phyloP scores from a whole-genome alignment of 2,329 filamentous ascomycete genomes.

The Ilyonectria mors-panacis region DNA sequence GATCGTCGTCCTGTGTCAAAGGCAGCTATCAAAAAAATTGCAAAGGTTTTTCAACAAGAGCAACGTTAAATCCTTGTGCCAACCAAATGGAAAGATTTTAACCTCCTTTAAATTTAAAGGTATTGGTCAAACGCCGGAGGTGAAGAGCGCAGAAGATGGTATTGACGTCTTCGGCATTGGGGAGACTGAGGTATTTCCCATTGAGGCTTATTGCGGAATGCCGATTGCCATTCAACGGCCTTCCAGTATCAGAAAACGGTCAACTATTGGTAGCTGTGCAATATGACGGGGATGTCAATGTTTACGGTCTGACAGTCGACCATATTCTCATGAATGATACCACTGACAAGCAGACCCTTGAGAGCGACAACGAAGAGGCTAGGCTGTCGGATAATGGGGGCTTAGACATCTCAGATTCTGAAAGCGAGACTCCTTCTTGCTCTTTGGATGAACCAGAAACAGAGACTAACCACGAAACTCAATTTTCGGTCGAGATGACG shows the following conservation, averaged over 20 bases:
- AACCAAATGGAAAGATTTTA: not conserved
- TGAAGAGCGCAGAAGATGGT: not conserved
- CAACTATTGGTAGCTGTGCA: no score
- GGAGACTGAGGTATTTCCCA: not conserved
- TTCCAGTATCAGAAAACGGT: not conserved
- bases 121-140: not conserved
- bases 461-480: no score
- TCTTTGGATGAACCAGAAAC: no score
- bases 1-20: conserved; percentile 12
- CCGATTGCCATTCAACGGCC: conserved; percentile 4
- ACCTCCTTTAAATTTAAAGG: conserved; percentile 12
- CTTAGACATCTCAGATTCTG: no score
- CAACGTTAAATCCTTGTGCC: not conserved
- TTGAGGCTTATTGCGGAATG: conserved; percentile 1
- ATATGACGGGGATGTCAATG: no score
- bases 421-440: no score
- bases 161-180: not conserved
- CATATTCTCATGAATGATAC: no score
- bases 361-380: no score
- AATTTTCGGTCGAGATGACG: no score
- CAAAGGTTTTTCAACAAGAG: conserved; percentile 9
- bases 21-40: not conserved
- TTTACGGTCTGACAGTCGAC: no score
- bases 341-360: no score
- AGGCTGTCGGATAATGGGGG: no score